These are phyloP conservation scores for Lentinula lateritia DNA, from an alignment of 768 basidiomycete genomes.

Conservation along the genomic window DNA sequence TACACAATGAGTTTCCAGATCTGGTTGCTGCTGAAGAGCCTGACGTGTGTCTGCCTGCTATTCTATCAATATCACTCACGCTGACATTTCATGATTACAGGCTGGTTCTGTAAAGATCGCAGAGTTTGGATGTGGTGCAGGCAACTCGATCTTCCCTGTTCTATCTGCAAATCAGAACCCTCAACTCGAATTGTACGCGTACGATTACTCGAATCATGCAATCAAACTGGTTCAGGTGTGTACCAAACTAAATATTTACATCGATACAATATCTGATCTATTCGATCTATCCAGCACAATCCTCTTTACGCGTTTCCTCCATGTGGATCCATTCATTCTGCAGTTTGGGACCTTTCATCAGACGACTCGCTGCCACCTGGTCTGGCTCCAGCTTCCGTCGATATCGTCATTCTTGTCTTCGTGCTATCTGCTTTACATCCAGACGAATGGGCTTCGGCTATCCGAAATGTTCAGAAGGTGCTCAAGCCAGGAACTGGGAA, in stretches of 20 bases:
- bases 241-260: constrained; percentile 9
- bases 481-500: constrained; percentile 79
- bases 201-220: constrained; percentile 88
- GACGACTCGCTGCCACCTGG: constrained; percentile 52
- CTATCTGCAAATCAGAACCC: constrained; percentile 82
- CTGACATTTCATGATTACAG: constrained; percentile 27
- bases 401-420: constrained; percentile 89
- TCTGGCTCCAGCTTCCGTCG: constrained; percentile 64
- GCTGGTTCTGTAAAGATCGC: constrained; percentile 74
- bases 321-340: constrained; percentile 65
- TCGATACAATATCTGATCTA: neutral
- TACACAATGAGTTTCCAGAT: constrained; percentile 93
- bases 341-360: constrained; percentile 87
- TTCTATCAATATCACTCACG: constrained; percentile 9
- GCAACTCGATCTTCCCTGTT: constrained; percentile 92
- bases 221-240: constrained; percentile 82
- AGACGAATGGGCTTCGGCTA: constrained; percentile 80
- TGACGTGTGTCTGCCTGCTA: constrained; percentile 34
- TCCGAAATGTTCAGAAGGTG: constrained; percentile 77
- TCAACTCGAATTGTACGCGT: constrained; percentile 66
- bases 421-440: constrained; percentile 93
- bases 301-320: constrained; percentile 64
- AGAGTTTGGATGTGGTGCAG: constrained; percentile 94
- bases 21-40: constrained; percentile 63
- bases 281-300: constrained; percentile 46